These are phyloP conservation scores for Marchantia paleacea DNA, from an alignment of 225 moss, liverwort and hornwort species.

Conservation along the genomic window DNA sequence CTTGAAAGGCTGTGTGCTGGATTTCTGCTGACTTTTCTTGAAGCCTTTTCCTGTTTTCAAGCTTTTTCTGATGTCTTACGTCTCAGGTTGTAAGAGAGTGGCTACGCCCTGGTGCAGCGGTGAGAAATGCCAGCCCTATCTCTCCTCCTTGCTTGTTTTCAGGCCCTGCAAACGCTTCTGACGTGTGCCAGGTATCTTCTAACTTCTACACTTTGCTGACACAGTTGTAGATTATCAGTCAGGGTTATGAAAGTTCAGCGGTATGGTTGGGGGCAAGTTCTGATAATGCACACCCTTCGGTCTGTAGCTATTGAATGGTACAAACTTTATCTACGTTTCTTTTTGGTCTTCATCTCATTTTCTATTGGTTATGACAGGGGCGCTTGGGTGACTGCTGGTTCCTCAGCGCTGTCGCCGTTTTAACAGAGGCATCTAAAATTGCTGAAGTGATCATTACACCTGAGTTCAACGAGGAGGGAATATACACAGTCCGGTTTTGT, in stretches of 20 bases:
- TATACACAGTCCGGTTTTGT: conserved; percentile 94
- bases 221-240: not conserved
- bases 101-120: conserved; percentile 78
- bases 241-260: no score
- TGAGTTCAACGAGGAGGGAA: conserved; percentile 95
- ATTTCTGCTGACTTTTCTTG: not conserved
- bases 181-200: conserved; percentile 84
- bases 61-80: not conserved
- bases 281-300: not conserved
- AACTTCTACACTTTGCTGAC: not conserved
- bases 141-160: conserved; percentile 78
- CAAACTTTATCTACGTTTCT: not conserved
- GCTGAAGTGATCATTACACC: conserved; percentile 96
- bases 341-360: not conserved
- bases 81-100: conserved; percentile 84
- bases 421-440: conserved; percentile 92
- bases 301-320: not conserved
- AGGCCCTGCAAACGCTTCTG: conserved; percentile 84
- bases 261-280: no score
- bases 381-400: conserved; percentile 99
- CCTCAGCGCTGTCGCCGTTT: conserved; percentile 92
- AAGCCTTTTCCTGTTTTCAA: not conserved
- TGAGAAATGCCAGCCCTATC: conserved; percentile 60
- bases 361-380: conserved; percentile 47
- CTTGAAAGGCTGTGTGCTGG: no score